Conservation (phyloP, 352 stramenopile species). For the Pythium diclinum region DNA sequence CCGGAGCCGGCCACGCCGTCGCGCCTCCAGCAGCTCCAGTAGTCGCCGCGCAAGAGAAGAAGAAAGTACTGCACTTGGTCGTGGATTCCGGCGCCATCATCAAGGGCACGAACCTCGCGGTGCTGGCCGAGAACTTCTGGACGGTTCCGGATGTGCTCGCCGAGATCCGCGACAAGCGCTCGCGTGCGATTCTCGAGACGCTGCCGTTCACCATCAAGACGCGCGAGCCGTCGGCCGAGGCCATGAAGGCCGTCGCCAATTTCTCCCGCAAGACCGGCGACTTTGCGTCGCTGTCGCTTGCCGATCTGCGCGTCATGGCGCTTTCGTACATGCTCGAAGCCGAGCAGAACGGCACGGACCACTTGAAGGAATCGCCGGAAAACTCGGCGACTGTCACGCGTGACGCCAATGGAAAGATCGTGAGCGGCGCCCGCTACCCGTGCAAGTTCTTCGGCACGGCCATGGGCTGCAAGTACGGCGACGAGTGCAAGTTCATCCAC, state of each 20-base stretch:
- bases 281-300: slow-evolving; percentile 81
- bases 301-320: slow-evolving; percentile 86
- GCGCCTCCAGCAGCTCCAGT: slow-evolving; percentile 6
- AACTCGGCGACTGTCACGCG: slow-evolving; percentile 62
- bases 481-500: slow-evolving; percentile 81
- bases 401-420: slow-evolving; percentile 63
- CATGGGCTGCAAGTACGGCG: slow-evolving; percentile 80
- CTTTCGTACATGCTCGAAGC: slow-evolving; percentile 84
- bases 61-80: slow-evolving; percentile 78
- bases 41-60: slow-evolving; percentile 25
- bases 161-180: slow-evolving; percentile 83
- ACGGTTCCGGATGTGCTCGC: slow-evolving; percentile 80
- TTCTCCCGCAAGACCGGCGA: slow-evolving; percentile 87
- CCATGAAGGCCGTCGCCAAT: slow-evolving; percentile 73
- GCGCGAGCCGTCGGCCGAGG: slow-evolving; percentile 75
- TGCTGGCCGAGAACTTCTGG: slow-evolving; percentile 86
- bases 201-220: slow-evolving; percentile 77
- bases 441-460: slow-evolving; percentile 81
- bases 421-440: slow-evolving; percentile 48
- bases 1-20: not conserved
- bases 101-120: slow-evolving; percentile 75
- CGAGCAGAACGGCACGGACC: slow-evolving; percentile 62
- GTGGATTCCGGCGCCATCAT: slow-evolving; percentile 88
- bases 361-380: slow-evolving; percentile 72
- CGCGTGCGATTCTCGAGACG: slow-evolving; percentile 60